These are phyloP conservation scores for Trichophyton schoenleinii DNA, from an alignment of 2,329 filamentous ascomycete species.

Conservation along the genomic window DNA sequence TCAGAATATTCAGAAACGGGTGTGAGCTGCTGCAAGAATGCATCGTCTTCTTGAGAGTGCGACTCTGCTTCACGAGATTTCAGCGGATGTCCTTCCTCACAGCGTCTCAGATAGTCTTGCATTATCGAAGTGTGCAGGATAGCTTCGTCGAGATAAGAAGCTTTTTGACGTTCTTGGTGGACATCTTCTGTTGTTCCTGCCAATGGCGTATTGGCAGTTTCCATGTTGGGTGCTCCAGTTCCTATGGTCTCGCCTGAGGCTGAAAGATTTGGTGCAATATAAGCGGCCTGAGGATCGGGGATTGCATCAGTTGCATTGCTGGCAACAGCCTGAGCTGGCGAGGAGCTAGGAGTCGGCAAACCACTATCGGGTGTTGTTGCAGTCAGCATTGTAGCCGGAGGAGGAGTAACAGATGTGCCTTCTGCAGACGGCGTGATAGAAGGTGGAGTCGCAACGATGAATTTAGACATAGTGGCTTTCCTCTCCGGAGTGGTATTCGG, in stretches of 20 bases:
- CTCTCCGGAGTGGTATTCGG: background rate
- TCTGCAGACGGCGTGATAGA: background rate
- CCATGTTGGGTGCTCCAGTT: background rate
- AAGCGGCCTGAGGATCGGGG: background rate
- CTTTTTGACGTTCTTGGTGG: background rate
- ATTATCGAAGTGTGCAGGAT: background rate
- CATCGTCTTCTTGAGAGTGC: background rate
- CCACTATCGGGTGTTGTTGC: background rate
- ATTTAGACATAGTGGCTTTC: background rate
- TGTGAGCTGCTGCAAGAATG: background rate
- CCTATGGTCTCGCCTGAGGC: background rate
- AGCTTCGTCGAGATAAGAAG: background rate
- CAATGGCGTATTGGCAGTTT: background rate
- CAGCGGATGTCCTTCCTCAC: background rate
- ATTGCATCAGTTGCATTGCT: background rate
- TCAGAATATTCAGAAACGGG: no score
- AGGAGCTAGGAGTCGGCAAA: background rate
- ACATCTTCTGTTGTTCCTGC: background rate
- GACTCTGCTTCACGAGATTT: background rate
- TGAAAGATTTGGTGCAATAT: background rate
- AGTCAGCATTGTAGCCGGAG: background rate
- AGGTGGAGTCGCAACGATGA: background rate
- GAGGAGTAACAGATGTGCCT: background rate
- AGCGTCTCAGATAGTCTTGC: background rate
- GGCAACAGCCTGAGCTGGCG: background rate